Base-by-base conservation (phyloP, 1,284 basidiomycete genomes). In the Cutaneotrichosporon curvatum region DNA sequence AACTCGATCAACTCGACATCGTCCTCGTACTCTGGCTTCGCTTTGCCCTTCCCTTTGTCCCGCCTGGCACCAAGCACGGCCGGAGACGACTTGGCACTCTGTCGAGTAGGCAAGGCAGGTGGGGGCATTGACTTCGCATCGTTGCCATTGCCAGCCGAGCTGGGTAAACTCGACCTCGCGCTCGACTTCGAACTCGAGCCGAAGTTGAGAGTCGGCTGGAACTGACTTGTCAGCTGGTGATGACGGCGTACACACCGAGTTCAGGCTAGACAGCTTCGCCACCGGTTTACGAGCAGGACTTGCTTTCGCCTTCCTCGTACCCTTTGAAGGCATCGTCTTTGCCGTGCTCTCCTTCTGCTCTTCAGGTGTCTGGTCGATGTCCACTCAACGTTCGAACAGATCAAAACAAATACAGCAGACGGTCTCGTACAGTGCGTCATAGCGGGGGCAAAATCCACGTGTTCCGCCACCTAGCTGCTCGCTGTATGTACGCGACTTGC, bases 31-130 rank as follows among this genome's bases (percentile, higher is more conserved):
- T n/a, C 25, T 6, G 36, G 65, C 51, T 70, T 83, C 32, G 65
- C 72, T 59, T 81, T 81, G 18, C 14, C 41, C 3, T 37, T 44
- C 4, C 37, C 35, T 28, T 18, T 44, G 23, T 12, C 25, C 12
- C 25, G 25, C 25, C 12, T 35, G 33, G 15, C 33, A 35, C 9
- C 5, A 9, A 19, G 33, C 18, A 19, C 33, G 12, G 33, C 33
- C n/a, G 33, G 16, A 14, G 33, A 34, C 25, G 25, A 28, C 25
- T 28, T 28, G 8, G 25, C 12, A 28, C 8, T 12, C 25, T 28
- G 7, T 12, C 25, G 25, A 28, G 12, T 2, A 1, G 53, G 50
- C 0, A 48, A 2, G 2, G 54, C 36, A 15, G 54, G 54, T 2
- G 54, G 54, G 0, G 50, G 54, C 54, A 56, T 56, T 21, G 36